Conservation (phyloP, 2,329 filamentous ascomycete genomes). For the Hypoxylon sp. region DNA sequence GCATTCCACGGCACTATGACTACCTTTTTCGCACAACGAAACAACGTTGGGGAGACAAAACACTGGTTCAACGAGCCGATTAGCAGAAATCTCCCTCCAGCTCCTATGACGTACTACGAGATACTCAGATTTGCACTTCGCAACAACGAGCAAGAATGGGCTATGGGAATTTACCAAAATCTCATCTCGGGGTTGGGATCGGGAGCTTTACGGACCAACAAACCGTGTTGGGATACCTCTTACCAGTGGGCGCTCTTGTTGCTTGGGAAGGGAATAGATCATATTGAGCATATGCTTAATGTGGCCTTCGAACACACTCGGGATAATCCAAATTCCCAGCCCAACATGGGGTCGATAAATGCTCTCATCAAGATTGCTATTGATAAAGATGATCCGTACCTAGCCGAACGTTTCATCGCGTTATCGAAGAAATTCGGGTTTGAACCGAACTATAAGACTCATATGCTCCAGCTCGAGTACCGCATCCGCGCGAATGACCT, state of each 20-base stretch:
- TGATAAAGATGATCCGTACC: conserved; percentile 75
- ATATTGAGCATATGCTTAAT: conserved; percentile 79
- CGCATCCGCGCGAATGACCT: conserved; percentile 80
- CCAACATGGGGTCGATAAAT: conserved; percentile 82
- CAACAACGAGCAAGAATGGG: conserved; percentile 72
- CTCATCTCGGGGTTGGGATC: conserved; percentile 58
- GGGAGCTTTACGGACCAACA: conserved; percentile 57
- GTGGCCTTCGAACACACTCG: conserved; percentile 69
- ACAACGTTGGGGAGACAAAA: conserved; percentile 72
- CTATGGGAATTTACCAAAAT: conserved; percentile 68
- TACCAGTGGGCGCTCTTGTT: conserved; percentile 81
- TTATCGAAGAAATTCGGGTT: conserved; percentile 76
- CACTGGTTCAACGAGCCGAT: conserved; percentile 74
- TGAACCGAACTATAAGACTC: conserved; percentile 76
- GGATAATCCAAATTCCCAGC: conserved; percentile 61
- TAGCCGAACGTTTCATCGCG: conserved; percentile 79
- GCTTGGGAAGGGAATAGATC: conserved; percentile 76
- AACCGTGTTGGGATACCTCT: conserved; percentile 77
- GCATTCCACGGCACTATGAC: conserved; percentile 69
- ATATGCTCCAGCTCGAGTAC: conserved; percentile 81
- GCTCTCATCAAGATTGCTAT: conserved; percentile 79
- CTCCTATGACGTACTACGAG: conserved; percentile 62
- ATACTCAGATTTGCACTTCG: conserved; percentile 73
- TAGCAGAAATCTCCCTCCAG: conserved; percentile 56
- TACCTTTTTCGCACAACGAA: conserved; percentile 70